Base-by-base conservation (phyloP, 1,284 basidiomycete species). In the Ganoderma boninense region DNA sequence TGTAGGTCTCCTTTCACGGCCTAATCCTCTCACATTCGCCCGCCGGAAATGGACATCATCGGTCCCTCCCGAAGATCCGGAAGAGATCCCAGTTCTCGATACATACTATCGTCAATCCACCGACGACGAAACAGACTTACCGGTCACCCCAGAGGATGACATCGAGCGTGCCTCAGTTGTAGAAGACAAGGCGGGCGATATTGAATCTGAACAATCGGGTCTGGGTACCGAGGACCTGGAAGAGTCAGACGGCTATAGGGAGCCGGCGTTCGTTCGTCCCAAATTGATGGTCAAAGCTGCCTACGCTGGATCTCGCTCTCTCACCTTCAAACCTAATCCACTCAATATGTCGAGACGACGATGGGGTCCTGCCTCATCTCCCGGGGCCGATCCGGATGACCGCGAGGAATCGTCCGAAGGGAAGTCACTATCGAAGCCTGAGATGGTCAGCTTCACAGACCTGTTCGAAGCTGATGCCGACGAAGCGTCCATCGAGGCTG, bases 261-360 rank as follows among this genome's bases (percentile, higher is more conserved):
- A 70, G 60, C 62, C 46, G 11, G 66, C 86, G 85, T 72, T 75
- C 65, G 75, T 65, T 72, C 73, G 66, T 73, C 78, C 77, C 71
- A 73, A 74, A 71, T 62, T 75, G 35, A 57, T 70, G 63, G 62
- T 72, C 46, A 68, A 73, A 63, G 61, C 70, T 26, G 54, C 71
- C 38, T 71, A 74, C 70, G 62, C 77, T 57, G 72, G 75, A 38
- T 66, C 75, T 44, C 69, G 75, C 38, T 67, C 75, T 42, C 68
- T 79, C 82, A 73, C 83, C 40, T 84, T 84, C 77, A 86, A 84
- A 70, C 88, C 88, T 29, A 85, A 85, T 57, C 87, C 88, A 18
- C 82, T 85, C 80, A 87, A 85, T 76, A 84, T 87, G 72, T 87
- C 88, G 14, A 83, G 82, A 69, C 84, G 86, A 65, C 84, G 87